Evolutionary conservation across 179 eudicot genomes (phyloP).

Genomic region (Beta corolliflora): DNA sequence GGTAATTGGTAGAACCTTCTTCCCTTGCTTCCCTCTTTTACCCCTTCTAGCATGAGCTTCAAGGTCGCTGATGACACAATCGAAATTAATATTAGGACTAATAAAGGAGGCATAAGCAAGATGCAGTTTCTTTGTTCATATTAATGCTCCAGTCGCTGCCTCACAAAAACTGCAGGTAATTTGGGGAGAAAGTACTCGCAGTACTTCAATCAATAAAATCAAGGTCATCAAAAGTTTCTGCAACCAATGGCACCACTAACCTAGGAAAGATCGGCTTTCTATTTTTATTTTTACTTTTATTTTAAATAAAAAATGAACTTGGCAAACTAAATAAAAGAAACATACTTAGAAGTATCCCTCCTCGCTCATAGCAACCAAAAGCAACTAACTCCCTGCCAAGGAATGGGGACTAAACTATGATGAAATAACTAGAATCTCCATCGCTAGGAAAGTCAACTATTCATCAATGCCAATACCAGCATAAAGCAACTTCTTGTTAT

Average conservation of each 20-base stretch:
- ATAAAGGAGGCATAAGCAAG: neutral
- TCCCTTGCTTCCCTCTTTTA: slow-evolving; percentile 60
- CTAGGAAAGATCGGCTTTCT: neutral
- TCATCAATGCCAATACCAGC: neutral
- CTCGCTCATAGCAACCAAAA: neutral
- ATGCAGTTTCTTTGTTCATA: neutral
- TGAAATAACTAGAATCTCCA: neutral
- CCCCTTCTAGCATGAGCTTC: slow-evolving; percentile 45
- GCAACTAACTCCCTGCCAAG: neutral
- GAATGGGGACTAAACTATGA: neutral
- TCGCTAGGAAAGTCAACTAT: neutral
- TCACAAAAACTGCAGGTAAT: neutral
- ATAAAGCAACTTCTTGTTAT: neutral
- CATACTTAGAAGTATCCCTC: neutral
- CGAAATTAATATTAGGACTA: neutral
- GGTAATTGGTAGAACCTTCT: slow-evolving; percentile 39
- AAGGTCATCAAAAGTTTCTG: neutral
- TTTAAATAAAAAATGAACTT: no score
- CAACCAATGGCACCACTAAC: neutral
- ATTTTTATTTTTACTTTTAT: no score
- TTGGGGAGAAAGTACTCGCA: neutral
- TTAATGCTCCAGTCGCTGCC: neutral
- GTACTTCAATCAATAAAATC: neutral
- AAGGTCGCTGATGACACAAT: slow-evolving; percentile 44
- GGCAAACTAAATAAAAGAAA: neutral